These are phyloP conservation scores for Spathaspora gorwiae DNA, from an alignment of 805 yeast genomes.

Conservation along the genomic window DNA sequence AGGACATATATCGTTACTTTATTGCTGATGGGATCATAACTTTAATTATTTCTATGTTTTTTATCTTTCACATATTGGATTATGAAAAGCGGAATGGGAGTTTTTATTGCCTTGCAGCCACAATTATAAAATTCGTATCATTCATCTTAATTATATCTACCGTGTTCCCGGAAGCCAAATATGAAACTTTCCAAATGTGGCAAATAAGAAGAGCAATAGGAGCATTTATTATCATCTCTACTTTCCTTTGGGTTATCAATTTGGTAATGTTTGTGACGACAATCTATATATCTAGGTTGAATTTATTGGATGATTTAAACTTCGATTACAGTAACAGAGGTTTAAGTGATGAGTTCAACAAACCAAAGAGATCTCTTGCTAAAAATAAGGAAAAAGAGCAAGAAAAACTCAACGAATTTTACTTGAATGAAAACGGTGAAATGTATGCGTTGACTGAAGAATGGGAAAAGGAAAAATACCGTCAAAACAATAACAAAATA, in stretches of 20 bases:
- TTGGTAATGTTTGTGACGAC: conserved; percentile 36
- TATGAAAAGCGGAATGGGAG: conserved; percentile 39
- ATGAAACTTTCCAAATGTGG: conserved; percentile 20
- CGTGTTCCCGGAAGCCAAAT: conserved; percentile 21
- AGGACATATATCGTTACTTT: conserved; percentile 31
- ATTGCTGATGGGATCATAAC: conserved; percentile 33
- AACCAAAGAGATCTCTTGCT: not conserved
- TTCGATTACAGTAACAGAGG: conserved; percentile 26
- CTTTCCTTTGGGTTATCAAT: conserved; percentile 35
- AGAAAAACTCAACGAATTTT: conserved; percentile 19
- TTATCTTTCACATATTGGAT: conserved; percentile 32
- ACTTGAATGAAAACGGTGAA: conserved; percentile 26
- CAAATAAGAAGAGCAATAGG: conserved; percentile 30
- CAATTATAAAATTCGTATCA: conserved; percentile 30
- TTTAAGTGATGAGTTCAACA: conserved; percentile 11
- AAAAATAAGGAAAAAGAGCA: conserved; percentile 4
- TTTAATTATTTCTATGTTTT: conserved; percentile 28
- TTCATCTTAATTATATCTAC: conserved; percentile 26
- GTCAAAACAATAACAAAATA: conserved; percentile 19
- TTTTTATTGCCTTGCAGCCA: conserved; percentile 33
- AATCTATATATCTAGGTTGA: conserved; percentile 32
- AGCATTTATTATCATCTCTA: conserved; percentile 33
- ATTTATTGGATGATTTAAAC: conserved; percentile 27
- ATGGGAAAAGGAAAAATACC: conserved; percentile 13
- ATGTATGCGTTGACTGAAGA: conserved; percentile 21